Base-by-base conservation (phyloP, 2,329 filamentous ascomycete genomes). In the Cephalotrichum gorgonifer region DNA sequence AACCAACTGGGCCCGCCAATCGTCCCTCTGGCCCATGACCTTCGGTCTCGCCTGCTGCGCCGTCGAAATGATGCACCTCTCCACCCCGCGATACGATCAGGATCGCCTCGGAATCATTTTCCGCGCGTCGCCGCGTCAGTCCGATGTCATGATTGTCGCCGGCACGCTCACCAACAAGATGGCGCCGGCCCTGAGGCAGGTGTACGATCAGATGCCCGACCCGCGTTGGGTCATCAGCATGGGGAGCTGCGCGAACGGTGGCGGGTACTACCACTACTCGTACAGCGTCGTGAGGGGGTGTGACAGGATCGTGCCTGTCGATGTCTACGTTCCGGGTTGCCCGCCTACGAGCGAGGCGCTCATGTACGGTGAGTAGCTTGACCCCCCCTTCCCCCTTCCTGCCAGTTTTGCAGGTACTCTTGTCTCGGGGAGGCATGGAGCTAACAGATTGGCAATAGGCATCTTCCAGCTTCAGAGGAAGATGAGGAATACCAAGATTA, bases 101-200 rank as follows among this genome's bases (percentile, higher is more conserved):
- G 88, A 95, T 69, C 81, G 88, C 31, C 74, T 91, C 52, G 88
- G 88, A 55, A 94, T 94, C 63, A 93, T 94, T 64, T 94, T 93
- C 78, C 83, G 88, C 58, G 88, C 87, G 51, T 91, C 86, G 14
- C 88, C 88, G 2, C 83, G 88, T 55, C 88, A 94, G 68, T 87
- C 87, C 53, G 88, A 95, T 66, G 85, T 94, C 56, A 93, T 95
- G 88, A 93, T 95, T 60, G 88, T 95, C 26, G 88, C 89, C 30
- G 89, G 89, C 52, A 95, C 89, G 30, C 78, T 95, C 54, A 94
- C 88, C 58, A 95, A 95, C 76, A 95, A 95, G 75, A 95, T 95
- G 89, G 88, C 88, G 1, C 88, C 89, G 2, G 89, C 89, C 35
- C 72, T 95, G 62, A 78, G 89, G 66, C 87, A 93, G 70, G 85